These are phyloP conservation scores for Solanum sitiens DNA, from an alignment of 257 asterid species.

Conservation along the genomic window DNA sequence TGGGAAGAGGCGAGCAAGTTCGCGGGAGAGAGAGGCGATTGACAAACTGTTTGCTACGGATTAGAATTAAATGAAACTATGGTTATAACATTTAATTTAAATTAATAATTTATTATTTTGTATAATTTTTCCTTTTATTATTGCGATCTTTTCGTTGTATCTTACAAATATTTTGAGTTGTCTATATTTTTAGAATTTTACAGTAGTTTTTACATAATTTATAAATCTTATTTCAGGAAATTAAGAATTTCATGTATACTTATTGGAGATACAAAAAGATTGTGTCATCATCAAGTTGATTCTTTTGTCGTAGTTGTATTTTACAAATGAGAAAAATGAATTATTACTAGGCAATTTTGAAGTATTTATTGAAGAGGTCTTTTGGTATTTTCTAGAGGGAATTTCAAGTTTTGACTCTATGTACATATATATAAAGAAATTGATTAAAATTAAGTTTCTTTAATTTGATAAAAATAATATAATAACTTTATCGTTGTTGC, in stretches of 20 bases:
- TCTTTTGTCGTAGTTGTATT: not conserved
- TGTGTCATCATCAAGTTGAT: not conserved
- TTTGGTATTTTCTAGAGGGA: not conserved
- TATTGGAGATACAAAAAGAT: not conserved
- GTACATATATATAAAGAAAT: not conserved
- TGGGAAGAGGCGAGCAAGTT: too few relatives aligned
- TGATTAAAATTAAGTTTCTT: not conserved
- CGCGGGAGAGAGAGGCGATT: too few relatives aligned
- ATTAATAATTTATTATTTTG: too few relatives aligned
- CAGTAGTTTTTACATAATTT: too few relatives aligned
- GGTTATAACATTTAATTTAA: too few relatives aligned
- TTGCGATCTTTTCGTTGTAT: fast-evolving
- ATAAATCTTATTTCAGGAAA: not conserved
- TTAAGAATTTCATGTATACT: not conserved
- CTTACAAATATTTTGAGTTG: not conserved
- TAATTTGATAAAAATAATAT: not conserved
- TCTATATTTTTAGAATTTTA: not conserved
- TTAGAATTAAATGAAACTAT: too few relatives aligned
- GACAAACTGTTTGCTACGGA: too few relatives aligned
- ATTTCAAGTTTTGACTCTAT: not conserved
- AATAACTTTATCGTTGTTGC: not conserved
- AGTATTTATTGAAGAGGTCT: not conserved
- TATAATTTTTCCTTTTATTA: too few relatives aligned
- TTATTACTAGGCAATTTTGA: not conserved
- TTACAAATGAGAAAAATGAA: too few relatives aligned